These are phyloP conservation scores for Aspergillus niger DNA, from an alignment of 2,329 filamentous ascomycete species.

Conservation along the genomic window DNA sequence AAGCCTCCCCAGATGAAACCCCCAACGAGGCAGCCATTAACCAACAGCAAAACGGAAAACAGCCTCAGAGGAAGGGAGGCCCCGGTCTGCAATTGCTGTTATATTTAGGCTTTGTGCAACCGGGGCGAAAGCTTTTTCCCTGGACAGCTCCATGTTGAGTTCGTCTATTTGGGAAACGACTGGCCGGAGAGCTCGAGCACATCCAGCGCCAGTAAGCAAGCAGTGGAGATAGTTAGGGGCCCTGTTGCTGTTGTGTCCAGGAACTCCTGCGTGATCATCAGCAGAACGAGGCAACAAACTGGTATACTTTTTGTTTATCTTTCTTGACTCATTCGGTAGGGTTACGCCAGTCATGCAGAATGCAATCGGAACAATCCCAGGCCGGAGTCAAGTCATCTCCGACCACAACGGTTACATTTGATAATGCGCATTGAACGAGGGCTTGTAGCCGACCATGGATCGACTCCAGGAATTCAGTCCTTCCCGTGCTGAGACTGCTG, in stretches of 20 bases:
- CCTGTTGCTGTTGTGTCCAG: not conserved
- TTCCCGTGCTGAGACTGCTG: not conserved
- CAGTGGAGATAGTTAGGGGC: not conserved
- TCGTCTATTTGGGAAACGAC: too few relatives aligned
- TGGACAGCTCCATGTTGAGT: not conserved
- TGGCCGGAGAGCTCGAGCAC: too few relatives aligned
- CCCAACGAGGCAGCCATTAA: not conserved
- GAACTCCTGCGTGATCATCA: not conserved
- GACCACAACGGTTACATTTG: slow-evolving; percentile 17
- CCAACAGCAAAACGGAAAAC: not conserved
- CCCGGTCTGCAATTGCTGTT: not conserved
- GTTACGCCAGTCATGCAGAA: not conserved
- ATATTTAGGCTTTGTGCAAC: slow-evolving; percentile 15
- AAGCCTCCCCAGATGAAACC: not conserved
- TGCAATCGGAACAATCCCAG: not conserved
- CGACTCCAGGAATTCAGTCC: slow-evolving; percentile 8
- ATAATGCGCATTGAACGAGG: not conserved
- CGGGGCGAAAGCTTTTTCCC: slow-evolving; percentile 9
- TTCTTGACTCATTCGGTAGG: not conserved
- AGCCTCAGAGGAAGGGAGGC: not conserved
- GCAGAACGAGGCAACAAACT: not conserved
- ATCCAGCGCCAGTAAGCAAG: too few relatives aligned
- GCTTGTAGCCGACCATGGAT: not conserved
- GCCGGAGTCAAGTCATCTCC: not conserved
- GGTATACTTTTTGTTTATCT: not conserved